Percentiles rank a stretch among this genome's conserved stretches.
phyloP scores from a whole-genome alignment of 768 basidiomycete species.

The Xerocomus spinulosus region DNA sequence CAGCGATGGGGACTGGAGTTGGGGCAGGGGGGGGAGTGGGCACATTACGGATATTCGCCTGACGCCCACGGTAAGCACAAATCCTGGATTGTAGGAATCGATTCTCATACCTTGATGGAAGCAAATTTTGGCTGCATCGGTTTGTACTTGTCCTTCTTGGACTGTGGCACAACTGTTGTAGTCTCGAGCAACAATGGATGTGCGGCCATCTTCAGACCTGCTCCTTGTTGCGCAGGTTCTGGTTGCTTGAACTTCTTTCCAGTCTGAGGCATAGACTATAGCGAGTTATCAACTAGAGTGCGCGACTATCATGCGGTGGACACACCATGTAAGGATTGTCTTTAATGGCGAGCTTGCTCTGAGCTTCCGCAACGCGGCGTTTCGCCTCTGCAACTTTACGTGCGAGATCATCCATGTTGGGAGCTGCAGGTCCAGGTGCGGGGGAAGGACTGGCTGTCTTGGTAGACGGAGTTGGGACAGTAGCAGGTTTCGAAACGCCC shows the following conservation, averaged over 20 bases:
- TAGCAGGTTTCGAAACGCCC: slow-evolving; percentile 26
- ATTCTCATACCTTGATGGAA: slow-evolving; percentile 68
- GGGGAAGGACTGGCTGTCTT: slow-evolving; percentile 33
- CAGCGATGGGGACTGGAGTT: slow-evolving; percentile 35
- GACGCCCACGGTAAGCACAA: background rate
- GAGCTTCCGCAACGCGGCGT: slow-evolving; percentile 76
- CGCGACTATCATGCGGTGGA: slow-evolving; percentile 1
- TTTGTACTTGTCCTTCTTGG: slow-evolving; percentile 90
- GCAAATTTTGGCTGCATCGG: slow-evolving; percentile 99
- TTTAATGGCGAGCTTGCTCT: slow-evolving; percentile 67
- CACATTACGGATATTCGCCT: slow-evolving; percentile 76
- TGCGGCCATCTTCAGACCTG: slow-evolving; percentile 85
- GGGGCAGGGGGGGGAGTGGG: slow-evolving; percentile 54
- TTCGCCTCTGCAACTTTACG: slow-evolving; percentile 82
- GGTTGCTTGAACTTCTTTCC: slow-evolving; percentile 51
- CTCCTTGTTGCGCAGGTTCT: slow-evolving; percentile 71
- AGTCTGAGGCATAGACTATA: slow-evolving; percentile 49
- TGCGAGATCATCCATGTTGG: slow-evolving; percentile 57
- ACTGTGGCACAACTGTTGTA: slow-evolving; percentile 49
- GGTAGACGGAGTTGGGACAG: slow-evolving; percentile 19
- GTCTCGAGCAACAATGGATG: slow-evolving; percentile 80
- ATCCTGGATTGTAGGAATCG: background rate
- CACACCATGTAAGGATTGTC: slow-evolving; percentile 87
- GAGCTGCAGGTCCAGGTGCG: slow-evolving; percentile 38
- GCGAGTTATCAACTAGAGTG: background rate